Conservation (phyloP, 148 eudicot species). For the Cornus suecica region DNA sequence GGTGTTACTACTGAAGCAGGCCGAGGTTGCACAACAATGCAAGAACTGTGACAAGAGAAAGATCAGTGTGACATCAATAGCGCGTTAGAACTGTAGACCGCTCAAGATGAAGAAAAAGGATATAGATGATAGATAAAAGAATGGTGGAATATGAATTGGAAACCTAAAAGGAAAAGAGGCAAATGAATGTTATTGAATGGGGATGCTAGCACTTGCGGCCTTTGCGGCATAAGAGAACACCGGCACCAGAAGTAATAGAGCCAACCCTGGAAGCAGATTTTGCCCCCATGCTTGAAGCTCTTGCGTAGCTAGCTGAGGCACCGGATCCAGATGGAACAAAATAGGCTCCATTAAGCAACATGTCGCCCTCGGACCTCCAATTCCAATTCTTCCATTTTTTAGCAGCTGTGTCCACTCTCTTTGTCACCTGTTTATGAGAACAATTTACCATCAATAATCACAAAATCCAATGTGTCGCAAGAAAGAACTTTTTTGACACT, state of each 20-base stretch:
- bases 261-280: constrained; percentile 84
- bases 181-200: background rate
- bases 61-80: constrained; percentile 26
- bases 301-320: constrained; percentile 81
- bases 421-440: constrained; percentile 56
- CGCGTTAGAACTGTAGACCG: constrained; percentile 54
- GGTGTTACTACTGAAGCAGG: constrained; percentile 42
- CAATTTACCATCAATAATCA: background rate
- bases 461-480: background rate
- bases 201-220: constrained; percentile 61
- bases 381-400: constrained; percentile 76
- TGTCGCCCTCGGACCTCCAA: constrained; percentile 94
- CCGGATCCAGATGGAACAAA: constrained; percentile 86
- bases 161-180: background rate
- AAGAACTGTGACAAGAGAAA: constrained; percentile 11
- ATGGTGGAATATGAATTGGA: background rate
- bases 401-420: constrained; percentile 63
- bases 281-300: constrained; percentile 88
- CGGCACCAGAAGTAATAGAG: constrained; percentile 72
- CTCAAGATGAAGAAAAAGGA: constrained; percentile 29
- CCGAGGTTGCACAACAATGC: constrained; percentile 65
- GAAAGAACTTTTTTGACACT: background rate
- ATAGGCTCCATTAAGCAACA: constrained; percentile 85
- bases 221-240: constrained; percentile 67
- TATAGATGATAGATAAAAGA: constrained; percentile 8